These are phyloP conservation scores for Leptographium galeiforme DNA, from an alignment of 2,329 filamentous ascomycete species.

Conservation along the genomic window DNA sequence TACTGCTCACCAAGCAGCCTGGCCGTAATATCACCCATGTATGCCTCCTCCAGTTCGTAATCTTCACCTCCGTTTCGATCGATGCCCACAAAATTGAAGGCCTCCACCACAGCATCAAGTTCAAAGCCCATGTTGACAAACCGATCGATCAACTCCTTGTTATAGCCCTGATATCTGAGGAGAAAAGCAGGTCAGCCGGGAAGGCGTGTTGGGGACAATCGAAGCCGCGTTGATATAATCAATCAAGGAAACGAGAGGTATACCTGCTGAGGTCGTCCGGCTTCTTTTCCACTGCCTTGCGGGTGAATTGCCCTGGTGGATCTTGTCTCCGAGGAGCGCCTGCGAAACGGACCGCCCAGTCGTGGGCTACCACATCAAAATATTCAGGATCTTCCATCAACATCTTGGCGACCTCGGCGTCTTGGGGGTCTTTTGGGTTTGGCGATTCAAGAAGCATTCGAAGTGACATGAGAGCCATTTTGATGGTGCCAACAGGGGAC, in stretches of 20 bases:
- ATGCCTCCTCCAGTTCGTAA: constrained; percentile 78
- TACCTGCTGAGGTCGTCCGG: constrained; percentile 39
- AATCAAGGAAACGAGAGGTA: not conserved
- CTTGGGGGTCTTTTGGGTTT: constrained; percentile 92
- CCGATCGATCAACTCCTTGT: constrained; percentile 65
- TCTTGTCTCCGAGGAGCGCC: constrained; percentile 47
- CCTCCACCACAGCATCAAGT: constrained; percentile 70
- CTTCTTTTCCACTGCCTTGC: constrained; percentile 38
- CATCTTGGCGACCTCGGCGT: constrained; percentile 89
- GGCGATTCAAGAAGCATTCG: constrained; percentile 87
- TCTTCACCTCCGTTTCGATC: constrained; percentile 64
- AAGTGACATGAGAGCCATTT: constrained; percentile 83
- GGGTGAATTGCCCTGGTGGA: constrained; percentile 26
- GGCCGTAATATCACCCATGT: constrained; percentile 82
- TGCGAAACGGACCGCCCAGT: constrained; percentile 81
- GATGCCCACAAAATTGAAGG: constrained; percentile 71
- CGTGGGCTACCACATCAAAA: constrained; percentile 70
- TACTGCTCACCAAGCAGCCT: constrained; percentile 66
- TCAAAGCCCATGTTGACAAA: constrained; percentile 90
- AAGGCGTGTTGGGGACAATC: not conserved
- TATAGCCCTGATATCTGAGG: constrained; percentile 75
- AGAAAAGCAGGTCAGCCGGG: not conserved
- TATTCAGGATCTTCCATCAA: constrained; percentile 63
- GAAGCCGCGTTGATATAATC: not conserved
- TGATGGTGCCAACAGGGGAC: constrained; percentile 94